Evolutionary conservation across 75 land plant genomes (phyloP).

Genomic region (Pinus tabuliformis): DNA sequence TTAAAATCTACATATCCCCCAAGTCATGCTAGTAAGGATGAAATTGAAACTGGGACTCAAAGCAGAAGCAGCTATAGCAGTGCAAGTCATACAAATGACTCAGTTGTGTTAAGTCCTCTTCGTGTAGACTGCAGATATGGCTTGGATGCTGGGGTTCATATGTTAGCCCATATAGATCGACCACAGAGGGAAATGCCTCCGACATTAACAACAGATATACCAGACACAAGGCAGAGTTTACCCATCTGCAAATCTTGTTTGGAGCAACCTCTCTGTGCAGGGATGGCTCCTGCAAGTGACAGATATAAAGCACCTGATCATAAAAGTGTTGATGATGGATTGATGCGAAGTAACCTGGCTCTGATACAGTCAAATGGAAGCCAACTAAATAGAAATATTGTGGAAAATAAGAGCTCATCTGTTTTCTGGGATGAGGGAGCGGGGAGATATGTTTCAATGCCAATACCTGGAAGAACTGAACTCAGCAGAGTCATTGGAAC

Average conservation of each 20-base stretch:
- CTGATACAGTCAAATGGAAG: constrained; percentile 25
- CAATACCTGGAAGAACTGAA: constrained; percentile 26
- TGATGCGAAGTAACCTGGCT: constrained; percentile 17
- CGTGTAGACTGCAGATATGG: constrained; percentile 27
- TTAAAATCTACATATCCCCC: constrained; percentile 24
- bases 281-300: constrained; percentile 19
- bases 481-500: constrained; percentile 17
- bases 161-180: neutral
- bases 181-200: neutral
- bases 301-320: constrained; percentile 22
- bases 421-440: constrained; percentile 75
- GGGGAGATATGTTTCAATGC: constrained; percentile 61
- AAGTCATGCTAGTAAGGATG: constrained; percentile 32
- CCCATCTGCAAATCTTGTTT: constrained; percentile 15
- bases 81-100: constrained; percentile 30
- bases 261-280: constrained; percentile 13
- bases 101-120: constrained; percentile 40
- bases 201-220: neutral
- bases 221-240: constrained; percentile 11
- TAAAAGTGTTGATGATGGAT: constrained; percentile 44
- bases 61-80: constrained; percentile 63
- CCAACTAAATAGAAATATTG: constrained; percentile 30
- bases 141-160: constrained; percentile 1
- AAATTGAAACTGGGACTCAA: constrained; percentile 33
- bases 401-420: constrained; percentile 48